Evolutionary conservation across 352 stramenopile species (phyloP).

Genomic region (Lagenidium giganteum): DNA sequence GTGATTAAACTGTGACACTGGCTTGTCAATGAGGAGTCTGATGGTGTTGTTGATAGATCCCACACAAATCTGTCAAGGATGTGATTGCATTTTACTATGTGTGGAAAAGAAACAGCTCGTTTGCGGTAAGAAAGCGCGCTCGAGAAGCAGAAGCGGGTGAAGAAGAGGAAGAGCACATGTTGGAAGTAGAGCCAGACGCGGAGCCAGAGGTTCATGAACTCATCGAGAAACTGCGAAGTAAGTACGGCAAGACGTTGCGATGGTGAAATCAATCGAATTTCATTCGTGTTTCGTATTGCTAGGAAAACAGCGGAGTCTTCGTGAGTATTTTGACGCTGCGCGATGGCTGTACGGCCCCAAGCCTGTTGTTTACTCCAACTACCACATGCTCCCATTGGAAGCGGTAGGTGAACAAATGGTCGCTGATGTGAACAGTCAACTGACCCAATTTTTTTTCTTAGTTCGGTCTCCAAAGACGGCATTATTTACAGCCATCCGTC

Average conservation of each 20-base stretch:
- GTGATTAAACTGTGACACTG: no score
- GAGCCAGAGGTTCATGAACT: conserved; percentile 49
- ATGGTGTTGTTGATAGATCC: conserved; percentile 27
- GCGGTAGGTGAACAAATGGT: neutral
- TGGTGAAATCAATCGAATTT: neutral
- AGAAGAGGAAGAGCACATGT: conserved; percentile 14
- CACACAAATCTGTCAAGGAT: conserved; percentile 55
- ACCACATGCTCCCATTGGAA: no score
- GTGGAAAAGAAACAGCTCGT: no score
- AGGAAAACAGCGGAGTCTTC: no score
- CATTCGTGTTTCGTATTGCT: neutral
- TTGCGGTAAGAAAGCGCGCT: no score
- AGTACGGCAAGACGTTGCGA: conserved; percentile 6
- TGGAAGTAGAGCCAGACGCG: conserved; percentile 32
- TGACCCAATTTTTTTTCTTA: no score
- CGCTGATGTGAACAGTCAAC: neutral
- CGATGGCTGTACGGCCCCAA: conserved; percentile 42
- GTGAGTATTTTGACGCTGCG: conserved; percentile 57
- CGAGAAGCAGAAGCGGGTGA: no score
- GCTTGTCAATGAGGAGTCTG: neutral
- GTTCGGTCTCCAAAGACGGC: conserved; percentile 48
- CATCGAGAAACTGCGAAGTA: conserved; percentile 61
- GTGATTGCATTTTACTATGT: conserved; percentile 82
- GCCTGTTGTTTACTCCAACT: conserved; percentile 23
- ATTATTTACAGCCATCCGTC: conserved; percentile 44